Percentiles rank a stretch among this genome's conserved stretches.
phyloP scores from a whole-genome alignment of 106 monocot genomes.

The Dioscorea alata region DNA sequence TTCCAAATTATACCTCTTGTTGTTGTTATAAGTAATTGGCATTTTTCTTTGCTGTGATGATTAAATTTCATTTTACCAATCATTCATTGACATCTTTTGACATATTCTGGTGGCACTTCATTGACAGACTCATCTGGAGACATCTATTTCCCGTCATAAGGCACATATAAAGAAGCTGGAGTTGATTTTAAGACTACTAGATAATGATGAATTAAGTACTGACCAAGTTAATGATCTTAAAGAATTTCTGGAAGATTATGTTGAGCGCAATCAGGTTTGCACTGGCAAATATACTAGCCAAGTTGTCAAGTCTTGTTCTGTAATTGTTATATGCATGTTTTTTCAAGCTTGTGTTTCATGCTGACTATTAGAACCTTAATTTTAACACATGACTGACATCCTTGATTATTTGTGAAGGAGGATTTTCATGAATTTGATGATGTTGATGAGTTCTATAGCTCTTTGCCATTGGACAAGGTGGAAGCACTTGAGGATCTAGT shows the following conservation, averaged over 20 bases:
- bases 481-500: slow-evolving; percentile 95
- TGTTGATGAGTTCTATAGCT: slow-evolving; percentile 87
- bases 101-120: neutral
- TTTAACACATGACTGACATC: neutral
- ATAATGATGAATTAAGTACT: slow-evolving; percentile 98
- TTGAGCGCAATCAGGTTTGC: slow-evolving; percentile 90
- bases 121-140: slow-evolving; percentile 77
- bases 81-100: neutral
- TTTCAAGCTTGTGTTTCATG: neutral
- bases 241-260: slow-evolving; percentile 97
- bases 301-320: too few species aligned
- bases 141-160: slow-evolving; percentile 85
- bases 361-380: neutral
- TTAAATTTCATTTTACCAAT: neutral
- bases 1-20: neutral
- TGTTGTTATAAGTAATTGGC: neutral
- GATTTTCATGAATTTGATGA: slow-evolving; percentile 87
- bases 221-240: slow-evolving; percentile 96
- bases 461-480: slow-evolving; percentile 89
- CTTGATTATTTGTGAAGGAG: slow-evolving; percentile 40
- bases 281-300: neutral
- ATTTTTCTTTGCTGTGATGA: neutral
- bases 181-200: slow-evolving; percentile 85
- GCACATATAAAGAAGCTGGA: slow-evolving; percentile 97
- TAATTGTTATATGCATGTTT: neutral